Evolutionary conservation across 139 green algal species (phyloP), one percentile per base, ranked within the genome.

Genomic region (Chloropicon primus): DNA sequence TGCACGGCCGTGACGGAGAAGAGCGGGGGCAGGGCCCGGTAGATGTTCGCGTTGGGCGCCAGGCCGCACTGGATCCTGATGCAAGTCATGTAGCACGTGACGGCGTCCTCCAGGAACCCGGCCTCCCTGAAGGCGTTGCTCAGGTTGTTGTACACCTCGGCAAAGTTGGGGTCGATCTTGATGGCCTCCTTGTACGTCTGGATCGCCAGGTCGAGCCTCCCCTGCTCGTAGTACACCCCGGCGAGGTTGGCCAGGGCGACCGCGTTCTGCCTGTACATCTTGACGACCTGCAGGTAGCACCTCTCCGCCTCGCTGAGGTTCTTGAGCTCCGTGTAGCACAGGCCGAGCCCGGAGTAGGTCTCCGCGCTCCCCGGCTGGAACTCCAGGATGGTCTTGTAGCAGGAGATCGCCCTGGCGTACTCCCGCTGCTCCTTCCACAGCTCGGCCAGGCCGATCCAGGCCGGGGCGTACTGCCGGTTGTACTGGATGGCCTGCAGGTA

Each of bases 61-160:
- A 72, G 82, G 53, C 72, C 79, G 78, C 89, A 86, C 82, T 93
- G 90, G 75, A 91, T 85, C 77, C 92, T 84, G 27, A 95, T 92
- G 86, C 89, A 95, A 22, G 84, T 77, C 1, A 82, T 90, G 85
- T 95, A 95, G 81, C 84, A 91, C 10, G 81, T 71, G 1, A 93
- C 84, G 1, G 91, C 91, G 71, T 95, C 91, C 1, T 92, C 84
- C 0, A 74, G 21, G 5, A 85, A 80, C 1, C 87, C 86, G 5
- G 82, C 82, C 80, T 92, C 88, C 5, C 89, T 80, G 53, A 94
- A 85, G 2, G 88, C 88, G 76, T 94, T 94, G 25, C 91, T 91
- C 72, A 96, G 81, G 81, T 95, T 95, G 83, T 96, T 96, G 82
- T 90, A 90, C 0, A 87, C 89, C 77, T 96, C 90, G 0, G 90